These are phyloP conservation scores for Wickerhamiella alocasiicola DNA, from an alignment of 805 yeast genomes.

Conservation along the genomic window DNA sequence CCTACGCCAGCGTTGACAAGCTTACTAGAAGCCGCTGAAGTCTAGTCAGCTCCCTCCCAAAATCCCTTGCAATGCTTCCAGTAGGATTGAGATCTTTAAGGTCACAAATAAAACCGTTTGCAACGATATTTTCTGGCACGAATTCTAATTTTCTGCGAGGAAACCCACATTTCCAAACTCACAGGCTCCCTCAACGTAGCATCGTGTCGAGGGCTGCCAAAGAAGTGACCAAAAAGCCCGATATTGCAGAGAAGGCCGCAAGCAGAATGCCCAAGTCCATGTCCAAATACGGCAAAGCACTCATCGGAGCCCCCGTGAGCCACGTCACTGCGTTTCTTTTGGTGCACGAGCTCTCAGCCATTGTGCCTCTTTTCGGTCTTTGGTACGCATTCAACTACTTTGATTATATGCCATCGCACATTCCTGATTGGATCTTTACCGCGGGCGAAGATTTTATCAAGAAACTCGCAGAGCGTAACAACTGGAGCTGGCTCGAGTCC, in stretches of 20 bases:
- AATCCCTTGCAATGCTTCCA: no score
- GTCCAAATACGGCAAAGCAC: slow-evolving; percentile 37
- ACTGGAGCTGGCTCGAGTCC: slow-evolving; percentile 26
- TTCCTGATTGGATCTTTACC: slow-evolving; percentile 49
- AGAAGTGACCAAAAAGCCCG: slow-evolving; percentile 15
- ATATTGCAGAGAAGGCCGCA: slow-evolving; percentile 5
- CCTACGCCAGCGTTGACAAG: no score
- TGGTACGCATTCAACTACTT: slow-evolving; percentile 56
- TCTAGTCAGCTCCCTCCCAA: no score
- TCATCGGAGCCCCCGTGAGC: slow-evolving; percentile 45
- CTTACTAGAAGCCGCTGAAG: no score
- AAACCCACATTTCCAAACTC: no score
- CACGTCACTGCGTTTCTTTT: slow-evolving; percentile 52
- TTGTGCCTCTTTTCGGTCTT: slow-evolving; percentile 52
- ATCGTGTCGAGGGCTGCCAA: slow-evolving; percentile 23
- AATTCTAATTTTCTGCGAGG: no score
- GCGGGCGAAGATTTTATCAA: slow-evolving; percentile 50
- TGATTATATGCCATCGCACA: slow-evolving; percentile 35
- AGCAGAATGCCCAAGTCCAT: slow-evolving; percentile 39
- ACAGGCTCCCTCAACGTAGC: no score
- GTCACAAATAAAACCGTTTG: no score
- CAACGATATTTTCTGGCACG: no score
- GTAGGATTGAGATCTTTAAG: no score
- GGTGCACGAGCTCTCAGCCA: slow-evolving; percentile 64
- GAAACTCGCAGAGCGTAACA: slow-evolving; percentile 29